A percentile compares a stretch with the other conserved stretches of the same genome.
Evolutionary conservation across 1,284 basidiomycete species (phyloP).

Genomic region (Phaffia rhodozyma): DNA sequence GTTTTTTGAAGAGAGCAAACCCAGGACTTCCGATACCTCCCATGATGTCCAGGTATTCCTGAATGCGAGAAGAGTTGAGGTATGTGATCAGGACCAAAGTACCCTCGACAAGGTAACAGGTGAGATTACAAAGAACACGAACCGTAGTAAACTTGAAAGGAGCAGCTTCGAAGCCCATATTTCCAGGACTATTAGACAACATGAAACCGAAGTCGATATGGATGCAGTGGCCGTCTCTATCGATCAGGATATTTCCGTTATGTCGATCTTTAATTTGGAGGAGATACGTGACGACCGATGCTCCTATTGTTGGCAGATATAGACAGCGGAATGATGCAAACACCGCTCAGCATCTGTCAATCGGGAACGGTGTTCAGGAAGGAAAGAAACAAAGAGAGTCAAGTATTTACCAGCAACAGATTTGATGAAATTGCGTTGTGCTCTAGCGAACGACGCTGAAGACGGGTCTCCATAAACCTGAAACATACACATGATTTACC

Average conservation of each 20-base stretch:
- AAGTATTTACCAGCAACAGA: slow-evolving; percentile 62
- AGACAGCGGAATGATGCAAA: too few relatives aligned
- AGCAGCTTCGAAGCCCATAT: slow-evolving; percentile 95
- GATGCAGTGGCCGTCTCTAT: slow-evolving; percentile 87
- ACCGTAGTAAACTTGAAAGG: slow-evolving; percentile 85
- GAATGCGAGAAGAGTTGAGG: slow-evolving; percentile 7
- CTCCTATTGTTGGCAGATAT: too few relatives aligned
- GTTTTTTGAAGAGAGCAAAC: slow-evolving; percentile 69
- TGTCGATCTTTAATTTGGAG: slow-evolving; percentile 95
- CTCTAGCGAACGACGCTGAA: slow-evolving; percentile 70
- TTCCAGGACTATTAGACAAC: slow-evolving; percentile 90
- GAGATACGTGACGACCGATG: slow-evolving; percentile 95
- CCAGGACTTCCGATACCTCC: slow-evolving; percentile 70
- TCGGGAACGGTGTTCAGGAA: neutral
- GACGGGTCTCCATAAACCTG: slow-evolving; percentile 83
- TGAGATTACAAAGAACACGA: slow-evolving; percentile 7
- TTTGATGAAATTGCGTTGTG: slow-evolving; percentile 82
- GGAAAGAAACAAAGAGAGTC: neutral
- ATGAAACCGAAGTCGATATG: slow-evolving; percentile 99
- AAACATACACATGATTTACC: neutral
- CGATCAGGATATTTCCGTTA: slow-evolving; percentile 99
- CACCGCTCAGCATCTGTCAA: neutral
- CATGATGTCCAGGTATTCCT: slow-evolving; percentile 91
- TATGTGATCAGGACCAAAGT: neutral
- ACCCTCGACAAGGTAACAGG: neutral